Conservation (phyloP, 371 early-diverging fungal species). For the Mortierella sp. region DNA sequence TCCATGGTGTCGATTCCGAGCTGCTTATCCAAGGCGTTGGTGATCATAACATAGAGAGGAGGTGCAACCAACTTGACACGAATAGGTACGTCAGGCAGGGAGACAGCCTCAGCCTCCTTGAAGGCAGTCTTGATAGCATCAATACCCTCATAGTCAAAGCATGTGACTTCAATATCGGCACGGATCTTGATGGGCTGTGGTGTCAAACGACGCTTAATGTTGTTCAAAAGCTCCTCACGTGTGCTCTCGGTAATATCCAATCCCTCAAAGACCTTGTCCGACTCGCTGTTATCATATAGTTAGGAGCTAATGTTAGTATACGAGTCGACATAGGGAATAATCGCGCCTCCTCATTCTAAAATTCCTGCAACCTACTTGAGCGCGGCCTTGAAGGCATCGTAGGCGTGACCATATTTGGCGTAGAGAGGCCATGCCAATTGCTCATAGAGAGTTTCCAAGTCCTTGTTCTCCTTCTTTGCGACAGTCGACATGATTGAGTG, state of each 20-base stretch:
- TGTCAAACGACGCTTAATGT: constrained; percentile 92
- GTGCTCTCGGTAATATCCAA: constrained; percentile 76
- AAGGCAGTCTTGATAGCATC: constrained; percentile 97
- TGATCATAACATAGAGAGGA: constrained; percentile 95
- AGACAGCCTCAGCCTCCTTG: constrained; percentile 89
- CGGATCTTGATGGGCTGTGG: constrained; percentile 98
- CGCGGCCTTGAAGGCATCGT: constrained; percentile 96
- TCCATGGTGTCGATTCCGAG: constrained; percentile 91
- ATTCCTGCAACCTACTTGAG: constrained; percentile 72
- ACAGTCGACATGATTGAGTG: constrained; percentile 91
- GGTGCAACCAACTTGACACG: constrained; percentile 88
- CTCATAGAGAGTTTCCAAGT: constrained; percentile 91
- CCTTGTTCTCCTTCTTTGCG: constrained; percentile 89
- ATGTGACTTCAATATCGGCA: constrained; percentile 98
- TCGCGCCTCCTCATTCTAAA: neutral
- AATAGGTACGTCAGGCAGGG: constrained; percentile 88
- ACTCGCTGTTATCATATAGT: constrained; percentile 69
- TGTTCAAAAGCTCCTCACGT: constrained; percentile 82
- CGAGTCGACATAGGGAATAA: neutral
- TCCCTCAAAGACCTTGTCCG: constrained; percentile 90
- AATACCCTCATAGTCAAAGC: constrained; percentile 97
- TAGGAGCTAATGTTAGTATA: neutral
- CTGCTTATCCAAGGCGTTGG: constrained; percentile 90
- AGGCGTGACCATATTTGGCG: constrained; percentile 98
- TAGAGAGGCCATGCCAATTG: constrained; percentile 98